A percentile compares a stretch with the other conserved stretches of the same genome.
phyloP scores from a whole-genome alignment of 345 rosid genomes.

The Dipteronia sinensis region DNA sequence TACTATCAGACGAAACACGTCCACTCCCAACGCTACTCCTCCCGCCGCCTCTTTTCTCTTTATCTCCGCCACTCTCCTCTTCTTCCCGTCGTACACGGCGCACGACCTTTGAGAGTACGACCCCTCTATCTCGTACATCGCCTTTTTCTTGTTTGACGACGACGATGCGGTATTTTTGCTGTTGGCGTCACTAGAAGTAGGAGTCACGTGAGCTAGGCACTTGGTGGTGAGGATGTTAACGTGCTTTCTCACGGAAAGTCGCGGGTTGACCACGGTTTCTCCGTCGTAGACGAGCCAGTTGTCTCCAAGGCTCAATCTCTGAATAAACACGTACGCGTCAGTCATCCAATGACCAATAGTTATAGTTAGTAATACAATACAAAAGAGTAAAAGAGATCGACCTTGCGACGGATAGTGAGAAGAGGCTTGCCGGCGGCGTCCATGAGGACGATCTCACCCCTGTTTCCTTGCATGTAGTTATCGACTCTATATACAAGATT shows the following conservation, averaged over 20 bases:
- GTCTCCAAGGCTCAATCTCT: constrained; percentile 77
- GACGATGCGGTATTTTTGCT: background rate
- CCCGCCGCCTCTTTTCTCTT: constrained; percentile 61
- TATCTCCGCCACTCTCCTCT: constrained; percentile 64
- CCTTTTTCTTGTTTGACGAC: constrained; percentile 12
- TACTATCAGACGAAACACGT: constrained; percentile 73
- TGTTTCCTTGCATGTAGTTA: constrained; percentile 61
- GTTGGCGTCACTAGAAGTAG: background rate
- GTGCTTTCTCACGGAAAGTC: constrained; percentile 56
- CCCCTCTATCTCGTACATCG: constrained; percentile 73
- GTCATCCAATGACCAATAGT: too few relatives aligned
- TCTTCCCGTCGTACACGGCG: constrained; percentile 57
- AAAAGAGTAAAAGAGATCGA: background rate
- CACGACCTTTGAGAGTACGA: constrained; percentile 71
- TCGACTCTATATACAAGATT: constrained; percentile 83
- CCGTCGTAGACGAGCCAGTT: constrained; percentile 86
- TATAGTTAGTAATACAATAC: too few relatives aligned
- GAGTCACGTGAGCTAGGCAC: constrained; percentile 59
- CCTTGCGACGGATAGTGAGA: constrained; percentile 96
- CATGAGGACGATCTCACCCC: constrained; percentile 82
- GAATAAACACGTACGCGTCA: background rate
- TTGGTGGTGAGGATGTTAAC: constrained; percentile 45
- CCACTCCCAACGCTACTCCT: constrained; percentile 68
- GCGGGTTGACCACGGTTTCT: constrained; percentile 59
- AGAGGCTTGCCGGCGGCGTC: constrained; percentile 85